Base-by-base conservation (phyloP, 2,329 filamentous ascomycete species). In the Fusarium albidum region DNA sequence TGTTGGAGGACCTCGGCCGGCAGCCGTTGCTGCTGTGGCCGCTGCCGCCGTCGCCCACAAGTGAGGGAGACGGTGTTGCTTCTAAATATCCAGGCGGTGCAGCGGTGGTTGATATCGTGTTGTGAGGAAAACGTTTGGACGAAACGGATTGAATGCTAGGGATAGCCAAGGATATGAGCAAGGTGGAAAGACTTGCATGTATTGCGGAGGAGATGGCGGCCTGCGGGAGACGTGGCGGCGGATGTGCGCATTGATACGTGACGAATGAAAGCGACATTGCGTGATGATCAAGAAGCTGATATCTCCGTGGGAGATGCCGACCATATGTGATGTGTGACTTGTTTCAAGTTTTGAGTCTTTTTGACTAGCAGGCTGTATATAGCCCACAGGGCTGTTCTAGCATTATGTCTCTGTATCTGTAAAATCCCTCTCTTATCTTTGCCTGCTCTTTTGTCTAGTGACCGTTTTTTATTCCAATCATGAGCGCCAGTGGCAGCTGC, bases 231-330 rank as follows among this genome's bases (percentile, higher is more conserved):
- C n/a, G 46, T 40, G 44, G 25, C 37, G 29, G 40, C 51, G 49
- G 47, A 58, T 58, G 48, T 54, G 46, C 55, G 47, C 46, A 25
- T 55, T 42, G 50, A 61, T 64, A 61, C 61, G 49, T 61, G 55
- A 67, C 59, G 64, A 66, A 66, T 66, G 52, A 61, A 56, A 67
- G 55, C 52, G 53, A 56, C 47, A 42, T 64, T 63, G 47, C 47
- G 35, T 56, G 44, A 56, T 56, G 37, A 49, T 42, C 21, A 39
- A 35, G 9, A 14, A 9, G 13, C 8, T 15, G 29, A 40, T 14
- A 31, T 8, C 14, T 17, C 17, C 32, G 33, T 37, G 41, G 18
- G 13, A 17, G 10, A n/a, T 13, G 27, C 17, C 4, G 18, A n/a
- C 7, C 5, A 14, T 14, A 8, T 4, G 12, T 25, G 13, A 32